A percentile compares a stretch with the other conserved stretches of the same genome.
Evolutionary conservation across 495 filamentous ascomycete genomes (phyloP).

Genomic region (Xylaria venustula): DNA sequence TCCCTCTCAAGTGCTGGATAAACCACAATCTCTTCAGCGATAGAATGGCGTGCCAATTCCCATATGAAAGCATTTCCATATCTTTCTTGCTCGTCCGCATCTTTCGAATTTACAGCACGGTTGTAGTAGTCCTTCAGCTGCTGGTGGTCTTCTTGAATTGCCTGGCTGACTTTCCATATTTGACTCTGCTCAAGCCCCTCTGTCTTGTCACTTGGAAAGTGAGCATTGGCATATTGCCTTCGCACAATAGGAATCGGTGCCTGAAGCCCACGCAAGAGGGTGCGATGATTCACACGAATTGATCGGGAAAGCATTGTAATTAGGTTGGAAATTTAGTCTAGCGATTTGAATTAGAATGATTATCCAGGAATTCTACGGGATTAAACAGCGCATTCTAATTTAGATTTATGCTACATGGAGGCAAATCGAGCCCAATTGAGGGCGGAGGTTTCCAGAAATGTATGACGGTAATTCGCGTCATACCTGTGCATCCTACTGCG

Average conservation of each 20-base stretch:
- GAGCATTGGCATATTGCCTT: slow-evolving; percentile 15
- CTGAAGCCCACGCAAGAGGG: neutral
- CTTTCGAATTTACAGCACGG: slow-evolving; percentile 50
- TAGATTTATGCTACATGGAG: too few species aligned
- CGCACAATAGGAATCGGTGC: neutral
- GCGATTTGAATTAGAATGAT: too few species aligned
- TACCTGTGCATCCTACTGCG: neutral
- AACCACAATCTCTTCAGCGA: slow-evolving; percentile 68
- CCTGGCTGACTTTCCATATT: slow-evolving; percentile 32
- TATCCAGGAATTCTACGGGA: too few species aligned
- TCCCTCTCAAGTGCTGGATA: slow-evolving; percentile 65
- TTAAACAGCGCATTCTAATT: too few species aligned
- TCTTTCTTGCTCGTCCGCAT: slow-evolving; percentile 46
- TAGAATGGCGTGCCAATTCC: slow-evolving; percentile 65
- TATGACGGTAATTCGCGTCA: slow-evolving; percentile 8
- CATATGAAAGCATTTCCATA: slow-evolving; percentile 70
- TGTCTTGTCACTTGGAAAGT: slow-evolving; percentile 18
- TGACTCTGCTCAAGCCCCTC: slow-evolving; percentile 26
- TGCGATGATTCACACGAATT: neutral
- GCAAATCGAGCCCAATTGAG: too few species aligned
- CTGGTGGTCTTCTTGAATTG: slow-evolving; percentile 62
- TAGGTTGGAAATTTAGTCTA: neutral
- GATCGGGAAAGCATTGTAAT: neutral
- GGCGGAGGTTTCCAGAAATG: too few species aligned
- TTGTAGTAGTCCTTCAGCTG: slow-evolving; percentile 60